These are phyloP conservation scores for Cryptococcus amylolentus DNA, from an alignment of 1,284 basidiomycete species.

Conservation along the genomic window DNA sequence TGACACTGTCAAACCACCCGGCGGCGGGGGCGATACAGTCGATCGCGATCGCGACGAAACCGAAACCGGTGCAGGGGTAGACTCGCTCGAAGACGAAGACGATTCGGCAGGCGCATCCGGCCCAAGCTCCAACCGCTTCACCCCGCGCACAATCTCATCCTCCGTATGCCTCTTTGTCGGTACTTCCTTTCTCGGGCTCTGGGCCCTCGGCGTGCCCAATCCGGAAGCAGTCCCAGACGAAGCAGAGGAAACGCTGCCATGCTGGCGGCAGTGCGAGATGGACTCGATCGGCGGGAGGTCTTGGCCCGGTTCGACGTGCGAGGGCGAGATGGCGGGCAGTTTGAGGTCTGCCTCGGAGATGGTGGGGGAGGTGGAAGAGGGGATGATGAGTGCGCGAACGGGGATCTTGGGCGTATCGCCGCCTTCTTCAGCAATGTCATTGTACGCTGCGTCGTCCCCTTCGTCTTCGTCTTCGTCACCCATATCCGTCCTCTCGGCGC, in stretches of 20 bases:
- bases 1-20: background rate
- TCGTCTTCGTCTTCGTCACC: slow-evolving; percentile 11
- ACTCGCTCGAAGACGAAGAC: background rate
- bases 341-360: slow-evolving; percentile 9
- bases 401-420: slow-evolving; percentile 19
- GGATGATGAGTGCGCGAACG: slow-evolving; percentile 8
- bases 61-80: background rate
- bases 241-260: background rate
- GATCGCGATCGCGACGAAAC: too few species aligned
- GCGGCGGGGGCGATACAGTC: background rate
- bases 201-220: slow-evolving; percentile 5
- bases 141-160: slow-evolving; percentile 41
- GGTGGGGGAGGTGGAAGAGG: background rate
- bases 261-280: slow-evolving; percentile 6
- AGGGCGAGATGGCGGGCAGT: slow-evolving; percentile 12
- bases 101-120: slow-evolving; percentile 10
- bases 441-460: slow-evolving; percentile 3
- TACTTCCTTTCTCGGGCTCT: slow-evolving; percentile 3
- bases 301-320: background rate
- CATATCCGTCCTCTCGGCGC: slow-evolving; percentile 9
- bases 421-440: slow-evolving; percentile 9
- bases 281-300: slow-evolving; percentile 10
- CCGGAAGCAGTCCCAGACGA: slow-evolving; percentile 1
- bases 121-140: slow-evolving; percentile 45
- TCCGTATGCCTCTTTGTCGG: slow-evolving; percentile 46